Evolutionary conservation across 1,139 yeast species (phyloP), one percentile per base, ranked within the genome.

Genomic region (Hansenula lynferdii): DNA sequence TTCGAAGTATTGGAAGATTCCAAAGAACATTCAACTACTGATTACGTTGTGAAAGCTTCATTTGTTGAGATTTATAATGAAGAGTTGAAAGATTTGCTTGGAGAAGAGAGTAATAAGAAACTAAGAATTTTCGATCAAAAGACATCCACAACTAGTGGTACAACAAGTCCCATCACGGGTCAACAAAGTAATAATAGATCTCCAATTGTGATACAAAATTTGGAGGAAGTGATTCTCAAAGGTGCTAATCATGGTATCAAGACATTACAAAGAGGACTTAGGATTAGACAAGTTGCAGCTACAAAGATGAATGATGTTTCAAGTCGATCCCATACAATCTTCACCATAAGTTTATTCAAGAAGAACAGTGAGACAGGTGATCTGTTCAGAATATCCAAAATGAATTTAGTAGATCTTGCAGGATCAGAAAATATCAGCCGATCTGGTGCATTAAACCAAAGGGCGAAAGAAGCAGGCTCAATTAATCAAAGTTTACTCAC

Each of bases 331-430:
- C 92, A 83, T 53, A 78, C 90, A 0, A 78, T 83, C 4, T 81
- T 82, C 56, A 77, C 85, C 1, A 70, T 83, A 16, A 72, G 72
- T 34, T 61, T 82, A 35, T 74, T 72, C 53, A 75, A 71, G 47
- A 67, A 71, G 51, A 56, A 60, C 37, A 37, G 57, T 49, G 57
- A 53, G 33, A 52, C 54, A 3, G 65, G 69, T 9, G 66, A 61
- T 28, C 65, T 73, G 27, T 61, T 70, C 43, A 67, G 72, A 41
- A 64, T 77, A 14, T 79, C 89, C 2, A 84, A 82, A 49, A 77
- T 84, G 72, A 83, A 82, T 56, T 63, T 84, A 33, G 92, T 83
- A 3, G 92, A 83, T 65, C 69, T 84, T 44, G 94, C 92, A 1
- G 94, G 92, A 0, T 80, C 87, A 8, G 92, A 84, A 57, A 77